These are phyloP conservation scores for Stephanodiscus minutulus DNA, from an alignment of 108 stramenopile species.

Conservation along the genomic window DNA sequence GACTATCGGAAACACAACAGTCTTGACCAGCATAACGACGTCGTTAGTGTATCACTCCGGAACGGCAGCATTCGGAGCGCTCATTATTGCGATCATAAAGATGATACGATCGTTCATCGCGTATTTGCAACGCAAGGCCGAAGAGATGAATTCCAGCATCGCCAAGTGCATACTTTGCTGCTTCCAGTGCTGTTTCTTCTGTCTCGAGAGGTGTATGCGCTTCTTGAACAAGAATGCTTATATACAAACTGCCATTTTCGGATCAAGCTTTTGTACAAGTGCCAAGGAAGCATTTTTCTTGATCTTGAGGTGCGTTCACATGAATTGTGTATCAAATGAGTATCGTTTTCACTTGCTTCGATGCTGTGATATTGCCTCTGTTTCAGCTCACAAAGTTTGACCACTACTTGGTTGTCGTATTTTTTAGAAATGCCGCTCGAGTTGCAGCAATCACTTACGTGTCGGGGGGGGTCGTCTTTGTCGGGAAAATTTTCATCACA, in stretches of 20 bases:
- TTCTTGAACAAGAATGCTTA: conserved; percentile 94
- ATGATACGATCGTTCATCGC: conserved; percentile 85
- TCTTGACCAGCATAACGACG: conserved; percentile 54
- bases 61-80: conserved; percentile 94
- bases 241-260: conserved; percentile 92
- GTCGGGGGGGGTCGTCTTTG: conserved; percentile 70
- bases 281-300: conserved; percentile 80
- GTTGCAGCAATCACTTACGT: conserved; percentile 70
- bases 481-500: conserved; percentile 87
- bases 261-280: conserved; percentile 80
- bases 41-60: conserved; percentile 86
- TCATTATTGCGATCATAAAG: conserved; percentile 91
- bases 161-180: conserved; percentile 83
- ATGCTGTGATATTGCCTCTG: neutral
- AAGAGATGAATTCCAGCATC: conserved; percentile 69
- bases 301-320: conserved; percentile 70
- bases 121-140: conserved; percentile 85
- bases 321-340: neutral
- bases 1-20: conserved; percentile 67
- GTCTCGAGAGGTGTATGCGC: conserved; percentile 79
- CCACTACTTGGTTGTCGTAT: neutral
- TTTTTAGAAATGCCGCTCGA: conserved; percentile 58
- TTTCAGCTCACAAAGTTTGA: neutral
- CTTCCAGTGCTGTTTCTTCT: conserved; percentile 89
- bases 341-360: neutral